A percentile compares a stretch with the other conserved stretches of the same genome.
These are phyloP conservation scores for Stygiomarasmius scandens DNA, from an alignment of 1,284 basidiomycete genomes.

Conservation along the genomic window DNA sequence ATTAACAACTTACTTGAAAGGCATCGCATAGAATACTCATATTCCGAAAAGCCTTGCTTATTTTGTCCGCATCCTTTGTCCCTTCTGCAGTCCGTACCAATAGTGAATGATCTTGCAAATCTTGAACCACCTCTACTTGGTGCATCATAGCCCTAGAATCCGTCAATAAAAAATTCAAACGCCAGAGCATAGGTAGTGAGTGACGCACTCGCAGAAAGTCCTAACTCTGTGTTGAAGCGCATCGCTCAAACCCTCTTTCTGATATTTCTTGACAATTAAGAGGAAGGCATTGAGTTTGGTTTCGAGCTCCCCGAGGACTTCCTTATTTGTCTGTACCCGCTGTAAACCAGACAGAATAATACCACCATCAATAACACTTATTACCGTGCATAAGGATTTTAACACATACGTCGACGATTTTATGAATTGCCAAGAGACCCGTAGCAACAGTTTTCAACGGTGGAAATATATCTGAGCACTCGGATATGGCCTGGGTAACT, in stretches of 20 bases:
- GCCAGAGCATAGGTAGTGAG: background rate
- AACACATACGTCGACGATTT: background rate
- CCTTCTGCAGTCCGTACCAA: background rate
- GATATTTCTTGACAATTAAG: background rate
- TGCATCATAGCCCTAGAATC: no score
- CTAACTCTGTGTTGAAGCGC: background rate
- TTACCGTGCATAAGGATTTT: background rate
- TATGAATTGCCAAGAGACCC: background rate
- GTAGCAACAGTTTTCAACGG: conserved; percentile 3
- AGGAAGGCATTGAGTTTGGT: background rate
- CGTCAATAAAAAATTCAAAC: background rate
- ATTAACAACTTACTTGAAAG: no score
- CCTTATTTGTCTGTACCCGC: background rate
- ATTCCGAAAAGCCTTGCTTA: no score
- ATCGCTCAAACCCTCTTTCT: background rate
- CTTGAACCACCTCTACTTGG: background rate
- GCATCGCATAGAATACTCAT: no score
- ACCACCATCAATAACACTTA: background rate
- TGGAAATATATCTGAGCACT: conserved; percentile 3
- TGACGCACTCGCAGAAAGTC: background rate
- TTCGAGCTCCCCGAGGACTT: conserved; percentile 1
- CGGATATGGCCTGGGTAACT: background rate
- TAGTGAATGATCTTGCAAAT: background rate
- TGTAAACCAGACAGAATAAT: background rate
- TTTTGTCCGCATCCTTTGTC: background rate